Evolutionary conservation across 2,329 filamentous ascomycete genomes (phyloP), one percentile per base, ranked within the genome.

Genomic region (Penicillium olsonii): DNA sequence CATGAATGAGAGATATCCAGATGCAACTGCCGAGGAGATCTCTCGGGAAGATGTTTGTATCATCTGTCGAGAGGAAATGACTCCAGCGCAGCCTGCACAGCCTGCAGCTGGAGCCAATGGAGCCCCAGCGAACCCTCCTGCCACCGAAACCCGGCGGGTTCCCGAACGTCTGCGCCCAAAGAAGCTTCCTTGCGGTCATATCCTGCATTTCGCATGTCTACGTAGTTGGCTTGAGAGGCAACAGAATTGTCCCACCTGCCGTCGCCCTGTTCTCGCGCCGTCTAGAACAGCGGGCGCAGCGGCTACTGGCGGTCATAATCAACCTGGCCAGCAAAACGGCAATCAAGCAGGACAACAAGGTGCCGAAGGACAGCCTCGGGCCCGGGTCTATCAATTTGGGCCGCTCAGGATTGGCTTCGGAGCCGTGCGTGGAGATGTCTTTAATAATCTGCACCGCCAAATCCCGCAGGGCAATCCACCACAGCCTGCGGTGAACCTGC

Each of bases 171-270:
- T 88, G 48, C 83, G 94, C 17, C 90, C 94, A 6, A 99, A 99
- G 77, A 97, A 96, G 73, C 81, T 99, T 9, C 94, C 94, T 0
- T 99, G 94, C 70, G 92, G 92, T 4, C 94, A 99, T 66, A 94
- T 97, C 33, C 75, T 99, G 33, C 94, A 99, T 70, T 88, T 96
- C 57, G 87, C 91, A 40, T 99, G 94, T 69, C 82, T 99, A 50
- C 90, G 94, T 71, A 95, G 92, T 69, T 99, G 94, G 94, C 80
- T 99, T 22, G 94, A 99, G 75, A 82, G 94, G 56, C 94, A 99
- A 70, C 94, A 99, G 73, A 92, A 95, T 27, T 99, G 94, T 68
- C 94, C 94, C 6, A 99, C 91, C 2, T 99, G 94, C 68, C 84
- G 94, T 60, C 83, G 88, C 42, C 86, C 92, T 14, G 94, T 96